Percentiles rank a stretch among this genome's conserved stretches.
Conservation (phyloP, 2,329 filamentous ascomycete genomes). For the Triangularia verruculosa region DNA sequence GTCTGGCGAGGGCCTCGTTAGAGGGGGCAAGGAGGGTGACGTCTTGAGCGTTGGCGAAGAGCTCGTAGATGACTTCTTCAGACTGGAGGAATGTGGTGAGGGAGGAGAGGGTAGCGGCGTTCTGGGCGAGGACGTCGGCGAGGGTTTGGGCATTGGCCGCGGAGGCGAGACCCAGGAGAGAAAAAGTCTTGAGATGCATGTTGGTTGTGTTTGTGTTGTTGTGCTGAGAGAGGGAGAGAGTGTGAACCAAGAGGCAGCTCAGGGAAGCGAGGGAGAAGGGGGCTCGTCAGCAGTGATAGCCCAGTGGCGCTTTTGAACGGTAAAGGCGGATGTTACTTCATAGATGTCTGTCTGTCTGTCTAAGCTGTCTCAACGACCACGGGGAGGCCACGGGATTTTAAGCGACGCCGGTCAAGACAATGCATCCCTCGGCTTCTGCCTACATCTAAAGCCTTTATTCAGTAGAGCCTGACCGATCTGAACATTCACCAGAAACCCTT, state of each 20-base stretch:
- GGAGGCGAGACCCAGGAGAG: not conserved
- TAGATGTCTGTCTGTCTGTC: not conserved
- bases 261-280: not conserved
- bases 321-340: not conserved
- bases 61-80: conserved; percentile 35
- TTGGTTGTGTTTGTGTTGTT: not conserved
- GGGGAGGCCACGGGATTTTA: not conserved
- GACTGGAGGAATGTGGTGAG: conserved; percentile 34
- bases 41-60: conserved; percentile 42
- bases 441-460: not conserved
- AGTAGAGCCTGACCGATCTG: not conserved
- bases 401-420: not conserved
- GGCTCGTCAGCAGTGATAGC: not conserved
- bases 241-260: no score
- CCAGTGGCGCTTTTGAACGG: not conserved
- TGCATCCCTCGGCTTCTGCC: not conserved
- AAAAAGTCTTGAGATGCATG: conserved; percentile 12
- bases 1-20: conserved; percentile 46
- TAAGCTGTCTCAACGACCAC: not conserved
- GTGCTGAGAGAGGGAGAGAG: not conserved
- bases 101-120: conserved; percentile 25
- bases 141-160: conserved; percentile 16
- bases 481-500: not conserved
- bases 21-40: conserved; percentile 58
- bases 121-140: conserved; percentile 20